A percentile compares a stretch with the other conserved stretches of the same genome.
Evolutionary conservation across 176 grass and related monocot species (phyloP).

Genomic region (Hsuehochloa calcarea): DNA sequence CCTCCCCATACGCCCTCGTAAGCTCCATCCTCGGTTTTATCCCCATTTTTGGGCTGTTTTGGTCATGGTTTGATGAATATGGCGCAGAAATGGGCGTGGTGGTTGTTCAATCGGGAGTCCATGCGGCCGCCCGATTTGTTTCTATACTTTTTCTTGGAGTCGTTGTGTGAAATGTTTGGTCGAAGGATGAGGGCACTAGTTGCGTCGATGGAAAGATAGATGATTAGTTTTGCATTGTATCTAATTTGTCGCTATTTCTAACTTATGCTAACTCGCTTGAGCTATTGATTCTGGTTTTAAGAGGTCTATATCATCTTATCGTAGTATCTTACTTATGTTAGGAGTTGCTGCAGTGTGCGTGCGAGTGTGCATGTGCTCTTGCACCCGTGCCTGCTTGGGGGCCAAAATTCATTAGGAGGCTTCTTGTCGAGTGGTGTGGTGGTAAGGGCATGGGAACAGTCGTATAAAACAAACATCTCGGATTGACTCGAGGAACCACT

Average conservation of each 20-base stretch:
- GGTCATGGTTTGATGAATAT: neutral
- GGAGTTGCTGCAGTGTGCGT: neutral
- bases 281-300: neutral
- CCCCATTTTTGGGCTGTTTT: neutral
- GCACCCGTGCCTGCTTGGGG: neutral
- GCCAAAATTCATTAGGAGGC: neutral
- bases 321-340: neutral
- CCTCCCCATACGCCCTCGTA: slow-evolving; percentile 85
- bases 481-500: neutral
- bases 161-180: neutral
- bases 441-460: neutral
- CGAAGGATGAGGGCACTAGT: neutral
- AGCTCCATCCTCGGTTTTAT: slow-evolving; percentile 23
- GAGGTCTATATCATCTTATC: neutral
- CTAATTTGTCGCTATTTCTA: neutral
- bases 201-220: neutral
- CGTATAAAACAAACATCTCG: neutral
- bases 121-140: neutral
- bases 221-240: slow-evolving; percentile 11
- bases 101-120: neutral
- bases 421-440: neutral
- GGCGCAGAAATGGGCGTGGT: slow-evolving; percentile 16
- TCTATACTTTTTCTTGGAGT: neutral
- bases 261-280: neutral
- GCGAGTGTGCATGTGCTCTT: neutral